Evolutionary conservation across 2,329 filamentous ascomycete species (phyloP), one percentile per base, ranked within the genome.

Genomic region (Epichloe hybrida): DNA sequence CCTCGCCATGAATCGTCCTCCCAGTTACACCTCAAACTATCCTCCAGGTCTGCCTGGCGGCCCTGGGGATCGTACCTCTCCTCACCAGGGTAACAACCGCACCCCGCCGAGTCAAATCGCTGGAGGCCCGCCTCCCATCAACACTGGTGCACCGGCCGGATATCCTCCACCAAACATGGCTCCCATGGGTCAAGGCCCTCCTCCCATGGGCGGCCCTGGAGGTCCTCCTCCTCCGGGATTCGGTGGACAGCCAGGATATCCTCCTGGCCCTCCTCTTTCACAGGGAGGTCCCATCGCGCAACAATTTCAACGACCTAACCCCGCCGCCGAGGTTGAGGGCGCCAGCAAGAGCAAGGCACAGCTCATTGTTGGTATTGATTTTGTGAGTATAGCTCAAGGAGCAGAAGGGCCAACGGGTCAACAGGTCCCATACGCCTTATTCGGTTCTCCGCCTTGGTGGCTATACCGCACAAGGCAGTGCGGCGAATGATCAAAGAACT

Each of bases 361-460:
- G 73, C 76, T 98, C 62, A 98, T 98, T 67, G 93, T 98, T 50
- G 93, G 93, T 58, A 97, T 98, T 66, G 93, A 98, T 71, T 98
- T 98, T 76, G 93, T 95, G 73, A 72, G 83, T 62, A 41, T 40
- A 27, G 11, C 21, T 20, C 27, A 3, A 13, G 15, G 27, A n/a
- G 27, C 42, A 15, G 15, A 44, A 31, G 27, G 27, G 27, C 11
- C 27, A 31, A 31, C 27, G 27, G 27, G 27, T 31, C 1, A 31
- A 31, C 27, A 31, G 27, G 1, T 31, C 27, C 27, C 27, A 9
- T 31, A 31, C 27, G 27, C 4, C 27, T 31, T 31, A 31, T 3
- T 44, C 4, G 17, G 41, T n/a, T 8, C 6, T 34, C 23, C 21
- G 23, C 23, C 12, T 13, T 34, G 2, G 8, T 23, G 44, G 34